phyloP scores from a whole-genome alignment of 192 early-diverging fungal genomes.

The Rhizophagus clarus region DNA sequence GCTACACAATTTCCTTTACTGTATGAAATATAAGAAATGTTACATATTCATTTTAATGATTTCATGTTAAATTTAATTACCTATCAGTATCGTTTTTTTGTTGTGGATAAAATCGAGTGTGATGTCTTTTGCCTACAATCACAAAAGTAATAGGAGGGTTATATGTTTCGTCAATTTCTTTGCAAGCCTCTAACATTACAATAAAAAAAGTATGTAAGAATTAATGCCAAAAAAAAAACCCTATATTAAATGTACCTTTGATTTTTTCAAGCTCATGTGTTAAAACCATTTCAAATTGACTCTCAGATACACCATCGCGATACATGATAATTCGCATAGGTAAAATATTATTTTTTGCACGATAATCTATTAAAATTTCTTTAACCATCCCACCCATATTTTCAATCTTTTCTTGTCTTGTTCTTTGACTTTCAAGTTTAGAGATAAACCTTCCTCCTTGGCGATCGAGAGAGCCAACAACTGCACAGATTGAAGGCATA shows the following conservation, averaged over 20 bases:
- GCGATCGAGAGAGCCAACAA: conserved; percentile 73
- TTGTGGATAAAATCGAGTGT: conserved; percentile 75
- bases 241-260: conserved; percentile 30
- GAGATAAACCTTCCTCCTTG: conserved; percentile 65
- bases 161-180: conserved; percentile 63
- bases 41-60: not conserved
- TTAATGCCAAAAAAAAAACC: conserved; percentile 28
- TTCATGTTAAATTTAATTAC: conserved; percentile 13
- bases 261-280: conserved; percentile 70
- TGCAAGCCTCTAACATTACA: conserved; percentile 52
- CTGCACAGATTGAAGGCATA: conserved; percentile 77
- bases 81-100: conserved; percentile 61
- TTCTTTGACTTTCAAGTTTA: conserved; percentile 16
- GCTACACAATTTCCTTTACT: conserved; percentile 75
- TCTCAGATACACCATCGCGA: conserved; percentile 78
- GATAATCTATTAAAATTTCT: conserved; percentile 68
- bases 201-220: conserved; percentile 34
- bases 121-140: conserved; percentile 83
- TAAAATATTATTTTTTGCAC: conserved; percentile 62
- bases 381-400: conserved; percentile 66
- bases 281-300: conserved; percentile 59
- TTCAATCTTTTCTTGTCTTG: conserved; percentile 61
- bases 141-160: conserved; percentile 78
- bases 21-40: not conserved
- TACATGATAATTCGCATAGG: conserved; percentile 71